Conservation (phyloP, 345 rosid species). For the Ceriops decandra region DNA sequence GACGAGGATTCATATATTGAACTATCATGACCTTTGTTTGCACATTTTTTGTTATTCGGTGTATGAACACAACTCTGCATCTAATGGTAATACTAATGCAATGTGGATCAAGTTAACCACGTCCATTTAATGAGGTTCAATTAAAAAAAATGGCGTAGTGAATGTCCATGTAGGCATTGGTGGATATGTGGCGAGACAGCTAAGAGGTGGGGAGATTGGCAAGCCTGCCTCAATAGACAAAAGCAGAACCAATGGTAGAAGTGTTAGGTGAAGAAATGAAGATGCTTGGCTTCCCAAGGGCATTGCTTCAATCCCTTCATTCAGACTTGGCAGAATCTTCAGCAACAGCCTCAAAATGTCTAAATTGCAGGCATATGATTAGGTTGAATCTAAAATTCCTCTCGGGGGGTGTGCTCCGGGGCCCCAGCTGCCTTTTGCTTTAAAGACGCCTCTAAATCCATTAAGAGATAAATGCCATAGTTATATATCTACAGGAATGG, state of each 20-base stretch:
- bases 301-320: slow-evolving; percentile 46
- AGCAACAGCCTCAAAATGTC: slow-evolving; percentile 64
- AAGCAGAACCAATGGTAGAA: slow-evolving; percentile 46
- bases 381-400: slow-evolving; percentile 57
- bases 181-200: slow-evolving; percentile 34
- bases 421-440: slow-evolving; percentile 61
- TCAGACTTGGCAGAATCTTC: slow-evolving; percentile 71
- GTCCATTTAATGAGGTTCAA: too few species aligned
- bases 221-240: slow-evolving; percentile 38
- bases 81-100: too few species aligned
- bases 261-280: slow-evolving; percentile 39
- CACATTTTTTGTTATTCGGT: too few species aligned
- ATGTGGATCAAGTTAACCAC: background rate
- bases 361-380: slow-evolving; percentile 51
- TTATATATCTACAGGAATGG: slow-evolving; percentile 56
- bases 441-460: slow-evolving; percentile 46
- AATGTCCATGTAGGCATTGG: slow-evolving; percentile 31
- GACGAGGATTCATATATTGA: too few species aligned
- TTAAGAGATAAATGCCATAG: slow-evolving; percentile 44
- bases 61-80: too few species aligned
- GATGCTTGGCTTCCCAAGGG: slow-evolving; percentile 79
- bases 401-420: slow-evolving; percentile 28
- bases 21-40: too few species aligned
- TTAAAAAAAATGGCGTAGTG: slow-evolving; percentile 6
- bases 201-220: slow-evolving; percentile 24